A percentile compares a stretch with the other conserved stretches of the same genome.
These are phyloP conservation scores for Russula griseocarnosa DNA, from an alignment of 768 basidiomycete genomes.

Conservation along the genomic window DNA sequence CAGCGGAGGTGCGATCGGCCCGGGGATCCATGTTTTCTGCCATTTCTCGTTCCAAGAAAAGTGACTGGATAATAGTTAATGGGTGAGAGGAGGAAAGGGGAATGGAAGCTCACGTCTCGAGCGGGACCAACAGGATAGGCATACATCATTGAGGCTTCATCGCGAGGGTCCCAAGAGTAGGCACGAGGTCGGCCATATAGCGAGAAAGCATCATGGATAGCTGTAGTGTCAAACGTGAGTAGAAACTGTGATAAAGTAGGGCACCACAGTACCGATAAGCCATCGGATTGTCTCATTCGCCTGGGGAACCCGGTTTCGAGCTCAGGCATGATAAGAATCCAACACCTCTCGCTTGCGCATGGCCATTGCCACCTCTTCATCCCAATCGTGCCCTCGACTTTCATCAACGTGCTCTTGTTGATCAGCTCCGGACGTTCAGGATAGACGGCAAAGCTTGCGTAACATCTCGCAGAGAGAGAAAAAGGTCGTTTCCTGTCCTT, in stretches of 20 bases:
- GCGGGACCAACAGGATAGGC: constrained; percentile 85
- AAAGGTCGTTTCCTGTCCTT: constrained; percentile 73
- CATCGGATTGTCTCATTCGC: constrained; percentile 86
- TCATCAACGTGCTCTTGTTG: constrained; percentile 83
- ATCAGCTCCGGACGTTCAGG: constrained; percentile 94
- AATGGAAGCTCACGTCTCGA: constrained; percentile 61
- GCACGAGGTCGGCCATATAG: constrained; percentile 83
- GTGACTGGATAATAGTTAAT: constrained; percentile 44
- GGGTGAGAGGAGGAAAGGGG: background rate
- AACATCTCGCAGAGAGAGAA: constrained; percentile 65
- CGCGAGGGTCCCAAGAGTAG: constrained; percentile 88
- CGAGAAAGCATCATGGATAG: constrained; percentile 79
- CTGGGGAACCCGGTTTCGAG: constrained; percentile 55
- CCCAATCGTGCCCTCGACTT: constrained; percentile 84
- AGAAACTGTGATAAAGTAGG: background rate
- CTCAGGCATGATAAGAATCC: constrained; percentile 90
- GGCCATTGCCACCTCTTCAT: constrained; percentile 62
- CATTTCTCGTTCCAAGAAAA: constrained; percentile 83
- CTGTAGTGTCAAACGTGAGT: constrained; percentile 38
- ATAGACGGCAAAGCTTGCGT: constrained; percentile 93
- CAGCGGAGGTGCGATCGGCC: constrained; percentile 69
- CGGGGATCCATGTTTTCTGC: constrained; percentile 75
- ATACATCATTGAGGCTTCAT: constrained; percentile 83
- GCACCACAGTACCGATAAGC: constrained; percentile 64
- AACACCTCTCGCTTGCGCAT: constrained; percentile 76